Evolutionary conservation across 768 basidiomycete genomes (phyloP), one percentile per base, ranked within the genome.

Genomic region (Podaxis sp.): DNA sequence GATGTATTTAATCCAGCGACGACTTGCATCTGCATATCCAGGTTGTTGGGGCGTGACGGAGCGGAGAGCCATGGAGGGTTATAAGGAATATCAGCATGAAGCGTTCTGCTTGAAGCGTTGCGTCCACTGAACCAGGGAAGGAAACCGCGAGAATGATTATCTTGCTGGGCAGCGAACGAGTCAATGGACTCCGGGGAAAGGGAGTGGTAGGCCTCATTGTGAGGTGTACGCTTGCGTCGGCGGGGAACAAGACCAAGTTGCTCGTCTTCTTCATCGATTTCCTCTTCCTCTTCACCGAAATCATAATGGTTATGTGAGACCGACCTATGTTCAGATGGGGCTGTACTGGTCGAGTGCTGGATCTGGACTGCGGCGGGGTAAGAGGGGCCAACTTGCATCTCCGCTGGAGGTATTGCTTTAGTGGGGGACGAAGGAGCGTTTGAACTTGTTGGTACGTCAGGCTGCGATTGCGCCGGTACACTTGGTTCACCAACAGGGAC

Each of bases 1-100:
- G 90, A 91, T 64, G 82, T 82, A 64, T 87, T 87, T 28, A 94
- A 74, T 66, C 86, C 88, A 60, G 84, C 82, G 58, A 92, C 85
- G 28, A 88, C 61, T 51, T 85, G 54, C 85, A 82, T 68, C 87
- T 84, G 12, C 86, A 87, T 84, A 70, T 93, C 91, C 61, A 86
- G 84, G 70, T 56, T 63, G n/a, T 84, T 83, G 51, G 81, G 80
- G 49, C 89, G 83, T 2, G 86, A 82, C 7, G 85, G 82, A 61
- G 89, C 80, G 40, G 80, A 80, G 57, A 92, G 74, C 92, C 92
- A 94, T 6, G 82, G 83, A 26, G 84, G 76, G 26, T 70, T 72
- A 57, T 73, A 77, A 4, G 74, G 64, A 11, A 58, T 56, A 24
- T 73, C 68, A 12, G 68, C 39, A 19, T 69, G 69, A 33, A 69